A percentile compares a stretch with the other conserved stretches of the same genome.
phyloP scores from a whole-genome alignment of 768 basidiomycete genomes.

The Pleurotus salmoneostramineus region DNA sequence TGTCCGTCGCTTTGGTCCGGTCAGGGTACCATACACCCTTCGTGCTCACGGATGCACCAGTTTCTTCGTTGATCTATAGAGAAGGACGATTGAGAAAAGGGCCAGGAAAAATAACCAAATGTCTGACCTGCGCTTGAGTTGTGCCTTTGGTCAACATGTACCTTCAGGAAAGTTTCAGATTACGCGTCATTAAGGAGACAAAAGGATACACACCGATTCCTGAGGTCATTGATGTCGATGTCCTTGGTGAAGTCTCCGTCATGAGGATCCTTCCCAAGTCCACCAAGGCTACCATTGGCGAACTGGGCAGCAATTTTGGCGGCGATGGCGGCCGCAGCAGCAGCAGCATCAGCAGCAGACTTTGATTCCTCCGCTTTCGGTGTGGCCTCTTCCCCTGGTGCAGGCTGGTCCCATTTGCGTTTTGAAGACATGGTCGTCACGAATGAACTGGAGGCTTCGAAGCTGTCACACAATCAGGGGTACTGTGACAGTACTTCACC shows the following conservation, averaged over 20 bases:
- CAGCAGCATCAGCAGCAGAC: constrained; percentile 64
- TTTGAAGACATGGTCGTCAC: constrained; percentile 54
- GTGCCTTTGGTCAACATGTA: constrained; percentile 5
- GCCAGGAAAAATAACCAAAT: neutral
- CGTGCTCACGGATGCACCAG: constrained; percentile 88
- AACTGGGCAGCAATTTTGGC: constrained; percentile 95
- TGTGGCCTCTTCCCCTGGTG: constrained; percentile 38
- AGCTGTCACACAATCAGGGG: neutral
- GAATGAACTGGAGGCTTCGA: neutral
- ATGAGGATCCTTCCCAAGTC: constrained; percentile 56
- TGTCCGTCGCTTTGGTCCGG: constrained; percentile 83
- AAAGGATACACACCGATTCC: constrained; percentile 79
- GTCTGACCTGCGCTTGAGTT: constrained; percentile 1
- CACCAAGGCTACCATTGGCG: constrained; percentile 37
- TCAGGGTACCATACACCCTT: constrained; percentile 98
- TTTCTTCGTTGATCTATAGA: constrained; percentile 81
- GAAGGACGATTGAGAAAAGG: neutral
- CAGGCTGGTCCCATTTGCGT: constrained; percentile 82
- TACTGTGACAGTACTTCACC: neutral
- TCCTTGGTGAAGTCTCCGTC: constrained; percentile 84
- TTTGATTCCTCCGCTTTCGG: constrained; percentile 50
- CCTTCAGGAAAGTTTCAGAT: neutral
- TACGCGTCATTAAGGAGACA: neutral
- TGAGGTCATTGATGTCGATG: constrained; percentile 94
- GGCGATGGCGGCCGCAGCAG: constrained; percentile 77